Percentiles rank a stretch among this genome's conserved stretches.
These are phyloP conservation scores for Talaromyces sp. DNA, from an alignment of 2,329 filamentous ascomycete genomes.

Conservation along the genomic window DNA sequence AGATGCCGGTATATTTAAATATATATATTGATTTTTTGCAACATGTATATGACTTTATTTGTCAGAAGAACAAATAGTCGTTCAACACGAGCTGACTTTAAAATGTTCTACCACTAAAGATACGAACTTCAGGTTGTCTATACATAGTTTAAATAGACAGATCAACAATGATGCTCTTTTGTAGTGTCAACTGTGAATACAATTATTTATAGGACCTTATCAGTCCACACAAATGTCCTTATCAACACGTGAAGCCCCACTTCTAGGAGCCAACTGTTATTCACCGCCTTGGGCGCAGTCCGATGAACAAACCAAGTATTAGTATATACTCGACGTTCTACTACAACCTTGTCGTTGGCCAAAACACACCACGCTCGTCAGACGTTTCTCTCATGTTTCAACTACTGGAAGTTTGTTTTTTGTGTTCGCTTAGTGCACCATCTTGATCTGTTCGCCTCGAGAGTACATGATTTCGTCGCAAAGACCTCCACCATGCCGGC, in stretches of 20 bases:
- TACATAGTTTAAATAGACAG: no score
- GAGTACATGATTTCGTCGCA: not conserved
- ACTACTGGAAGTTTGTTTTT: not conserved
- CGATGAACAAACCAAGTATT: not conserved
- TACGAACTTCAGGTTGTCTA: no score
- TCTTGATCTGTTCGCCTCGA: not conserved
- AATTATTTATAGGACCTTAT: not conserved
- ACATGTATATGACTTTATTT: no score
- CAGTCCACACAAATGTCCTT: not conserved
- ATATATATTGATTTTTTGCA: no score
- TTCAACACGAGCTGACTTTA: no score
- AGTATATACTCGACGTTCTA: not conserved
- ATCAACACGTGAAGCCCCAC: not conserved
- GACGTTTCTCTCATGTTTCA: constrained; percentile 3
- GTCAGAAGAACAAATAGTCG: no score
- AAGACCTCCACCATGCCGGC: constrained; percentile 8
- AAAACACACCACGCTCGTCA: not conserved
- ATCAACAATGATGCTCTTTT: no score
- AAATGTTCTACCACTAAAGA: no score
- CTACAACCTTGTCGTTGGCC: not conserved
- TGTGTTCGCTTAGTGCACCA: not conserved
- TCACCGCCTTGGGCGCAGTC: not conserved
- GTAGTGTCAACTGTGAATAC: not conserved
- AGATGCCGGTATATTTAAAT: no score
- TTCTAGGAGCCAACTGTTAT: not conserved